Percentiles rank a stretch among this genome's conserved stretches.
phyloP scores from a whole-genome alignment of 139 green algal species.

The Chloropicon primus region DNA sequence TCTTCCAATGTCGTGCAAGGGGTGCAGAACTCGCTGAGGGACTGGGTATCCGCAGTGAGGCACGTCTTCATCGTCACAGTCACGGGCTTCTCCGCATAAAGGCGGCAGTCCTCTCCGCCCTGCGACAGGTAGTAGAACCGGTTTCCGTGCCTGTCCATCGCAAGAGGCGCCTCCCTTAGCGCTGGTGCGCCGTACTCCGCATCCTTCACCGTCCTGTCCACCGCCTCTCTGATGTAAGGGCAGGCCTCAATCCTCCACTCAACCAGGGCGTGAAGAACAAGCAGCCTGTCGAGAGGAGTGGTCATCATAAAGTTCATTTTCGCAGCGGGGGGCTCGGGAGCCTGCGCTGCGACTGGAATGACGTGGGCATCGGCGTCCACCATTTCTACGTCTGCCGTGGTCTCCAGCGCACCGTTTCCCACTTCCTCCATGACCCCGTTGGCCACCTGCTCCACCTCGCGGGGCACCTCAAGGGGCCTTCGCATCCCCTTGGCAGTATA shows the following conservation, averaged over 20 bases:
- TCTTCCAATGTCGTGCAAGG: background rate
- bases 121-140: background rate
- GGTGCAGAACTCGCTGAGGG: background rate
- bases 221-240: background rate
- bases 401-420: background rate
- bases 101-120: background rate
- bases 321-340: too few relatives aligned
- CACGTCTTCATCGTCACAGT: background rate
- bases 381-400: background rate
- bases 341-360: too few relatives aligned
- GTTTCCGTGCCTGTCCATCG: background rate
- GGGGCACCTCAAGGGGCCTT: background rate
- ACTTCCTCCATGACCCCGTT: too few relatives aligned
- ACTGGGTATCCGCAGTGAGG: background rate
- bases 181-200: background rate
- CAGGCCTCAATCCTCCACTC: background rate
- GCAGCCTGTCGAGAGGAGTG: background rate
- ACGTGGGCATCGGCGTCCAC: background rate
- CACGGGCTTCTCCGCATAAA: background rate
- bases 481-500: background rate
- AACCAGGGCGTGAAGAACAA: background rate
- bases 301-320: background rate
- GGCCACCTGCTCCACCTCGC: background rate
- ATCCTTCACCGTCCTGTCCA: background rate
- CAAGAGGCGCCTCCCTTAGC: background rate